Base-by-base conservation (phyloP, 1,139 yeast genomes). In the Yamadazyma atmosphaerica region DNA sequence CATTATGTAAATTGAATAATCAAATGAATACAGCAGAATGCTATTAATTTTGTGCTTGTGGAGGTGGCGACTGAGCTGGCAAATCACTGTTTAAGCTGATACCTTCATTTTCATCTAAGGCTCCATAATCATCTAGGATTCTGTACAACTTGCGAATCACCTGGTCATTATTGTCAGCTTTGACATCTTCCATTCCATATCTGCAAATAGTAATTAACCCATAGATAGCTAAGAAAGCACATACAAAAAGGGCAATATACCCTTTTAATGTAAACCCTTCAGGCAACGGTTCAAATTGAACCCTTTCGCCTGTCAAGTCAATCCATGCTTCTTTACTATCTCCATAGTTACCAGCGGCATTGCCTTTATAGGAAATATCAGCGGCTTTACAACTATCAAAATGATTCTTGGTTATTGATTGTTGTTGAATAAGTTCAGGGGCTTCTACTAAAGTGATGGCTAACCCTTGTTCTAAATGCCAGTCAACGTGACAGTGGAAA, bases 201-300 rank as follows among this genome's bases (percentile, higher is more conserved):
- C 82, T 64, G 44, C 83, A 77, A 56, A 92, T 86, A 45, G 86
- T 76, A 40, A 68, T 72, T 63, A 90, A 70, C 56, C 98, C 98
- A 21, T 85, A 65, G 40, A 87, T 56, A 47, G 95, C 98, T 40
- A 90, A 72, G 44, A 89, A 54, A 58, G 85, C 73, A 21, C 96
- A 88, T 63, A 89, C 78, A 22, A 79, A 83, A 58, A 92, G 68
- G 10, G 98, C 98, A 42, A 90, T 83, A 54, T 85, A 83, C 60
- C 98, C 98, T 53, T 84, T 82, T 33, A 84, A 77, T 32, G 98
- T 90, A 75, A 92, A 90, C 4, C 97, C 97, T 29, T 71, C 57
- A 29, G 98, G 98, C 54, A 92, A 74, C 25, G 71, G 63, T 40
- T 65, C 64, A 15, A 52, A 68, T 63, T 90, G 97, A 30, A 72